Evolutionary conservation across 1,284 basidiomycete species (phyloP), one percentile per base, ranked within the genome.

Genomic region (Tilletia walkeri): DNA sequence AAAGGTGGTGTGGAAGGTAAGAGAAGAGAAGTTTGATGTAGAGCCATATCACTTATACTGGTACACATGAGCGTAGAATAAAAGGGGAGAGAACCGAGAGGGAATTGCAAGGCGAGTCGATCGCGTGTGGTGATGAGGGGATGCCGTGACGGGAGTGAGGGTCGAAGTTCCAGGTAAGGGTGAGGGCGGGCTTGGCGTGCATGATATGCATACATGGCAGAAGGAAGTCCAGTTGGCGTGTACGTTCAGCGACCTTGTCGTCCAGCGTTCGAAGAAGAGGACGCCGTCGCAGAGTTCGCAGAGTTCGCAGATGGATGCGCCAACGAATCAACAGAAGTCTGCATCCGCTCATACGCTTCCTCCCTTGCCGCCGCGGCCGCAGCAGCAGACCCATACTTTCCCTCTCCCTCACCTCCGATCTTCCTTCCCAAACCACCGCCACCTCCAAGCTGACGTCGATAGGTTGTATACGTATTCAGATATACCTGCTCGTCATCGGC

Each of bases 271-370:
- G 50, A 53, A 53, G 50, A n/a, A 16, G 50, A 12, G n/a, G 50
- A 45, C 14, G 41, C 14, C 41, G 41, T 9, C 41, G 41, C 41
- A 45, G 24, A 30, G 24, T 12, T 45, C 12, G 41, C 41, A 5
- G 12, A 45, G 41, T 7, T 18, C n/a, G 50, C 7, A 6, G 50
- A 53, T 4, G 10, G 18, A 24, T 10, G 50, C 50, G 18, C 12
- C 6, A 61, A 30, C 56, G 56, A 61, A 7, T 61, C 56, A 7
- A 34, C 56, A 6, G 56, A 61, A 10, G 56, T 61, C 24, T 61
- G 56, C 56, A 61, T 61, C 9, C 56, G 56, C 18, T 61, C 50
- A 18, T 53, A 53, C 24, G n/a, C 56, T 2, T 61, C 56, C 24
- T 61, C 56, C 56, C 24, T 7, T 30, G 18, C 9, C 16, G 36